Percentiles rank a stretch among this genome's conserved stretches.
phyloP scores from a whole-genome alignment of 2,329 filamentous ascomycete species.

The Pseudogymnoascus pannorum region DNA sequence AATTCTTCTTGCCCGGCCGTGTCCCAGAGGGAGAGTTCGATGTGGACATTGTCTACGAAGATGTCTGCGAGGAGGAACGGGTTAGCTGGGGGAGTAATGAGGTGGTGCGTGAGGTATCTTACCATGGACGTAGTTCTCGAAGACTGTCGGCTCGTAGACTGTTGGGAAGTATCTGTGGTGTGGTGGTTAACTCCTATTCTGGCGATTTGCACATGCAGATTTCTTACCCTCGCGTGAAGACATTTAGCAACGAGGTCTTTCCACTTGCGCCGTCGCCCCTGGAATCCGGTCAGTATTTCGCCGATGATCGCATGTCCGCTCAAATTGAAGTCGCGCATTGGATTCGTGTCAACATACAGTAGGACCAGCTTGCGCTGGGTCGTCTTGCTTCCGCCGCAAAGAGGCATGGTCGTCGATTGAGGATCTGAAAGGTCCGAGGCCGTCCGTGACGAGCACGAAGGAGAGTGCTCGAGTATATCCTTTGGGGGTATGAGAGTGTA shows the following conservation, averaged over 20 bases:
- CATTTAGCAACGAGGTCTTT: constrained; percentile 94
- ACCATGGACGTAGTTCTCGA: constrained; percentile 99
- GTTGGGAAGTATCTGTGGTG: constrained; percentile 79
- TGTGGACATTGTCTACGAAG: constrained; percentile 94
- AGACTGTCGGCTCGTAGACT: constrained; percentile 96
- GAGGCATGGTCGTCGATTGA: constrained; percentile 36
- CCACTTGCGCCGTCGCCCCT: constrained; percentile 94
- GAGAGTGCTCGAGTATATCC: not conserved
- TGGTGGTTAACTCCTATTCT: constrained; percentile 10
- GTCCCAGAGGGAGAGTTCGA: constrained; percentile 96
- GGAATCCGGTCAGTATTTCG: constrained; percentile 18
- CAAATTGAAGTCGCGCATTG: constrained; percentile 8
- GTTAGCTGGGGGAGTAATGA: constrained; percentile 12
- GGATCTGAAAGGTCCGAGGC: not conserved
- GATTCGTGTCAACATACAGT: constrained; percentile 44
- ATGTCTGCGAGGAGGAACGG: constrained; percentile 57
- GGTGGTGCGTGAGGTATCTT: not conserved
- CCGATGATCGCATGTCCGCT: not conserved
- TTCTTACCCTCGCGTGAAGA: constrained; percentile 89
- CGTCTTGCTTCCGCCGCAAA: constrained; percentile 54
- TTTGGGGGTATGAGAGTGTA: not conserved
- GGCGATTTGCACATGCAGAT: constrained; percentile 6
- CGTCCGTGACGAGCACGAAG: not conserved
- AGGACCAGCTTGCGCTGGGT: constrained; percentile 70
- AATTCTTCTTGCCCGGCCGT: constrained; percentile 99